Evolutionary conservation across 2,329 filamentous ascomycete species (phyloP).

Genomic region (Apiospora rasikravindrae): DNA sequence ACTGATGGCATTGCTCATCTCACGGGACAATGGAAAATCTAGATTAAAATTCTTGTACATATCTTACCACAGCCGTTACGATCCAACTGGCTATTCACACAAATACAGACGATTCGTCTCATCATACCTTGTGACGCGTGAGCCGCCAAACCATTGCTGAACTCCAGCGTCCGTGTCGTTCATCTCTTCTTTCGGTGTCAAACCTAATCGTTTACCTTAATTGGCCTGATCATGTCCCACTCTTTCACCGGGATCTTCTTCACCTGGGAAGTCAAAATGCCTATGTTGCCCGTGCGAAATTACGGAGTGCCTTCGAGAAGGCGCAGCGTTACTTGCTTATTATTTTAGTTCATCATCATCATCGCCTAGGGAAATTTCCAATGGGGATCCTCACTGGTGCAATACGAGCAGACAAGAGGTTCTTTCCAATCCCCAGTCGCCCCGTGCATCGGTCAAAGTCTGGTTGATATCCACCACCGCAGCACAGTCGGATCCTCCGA

Average conservation of each 20-base stretch:
- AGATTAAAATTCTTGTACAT: constrained; percentile 9
- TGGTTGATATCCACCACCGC: neutral
- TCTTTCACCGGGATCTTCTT: neutral
- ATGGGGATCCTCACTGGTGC: neutral
- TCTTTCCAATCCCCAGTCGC: neutral
- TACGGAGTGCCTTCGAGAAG: constrained; percentile 3
- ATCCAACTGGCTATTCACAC: neutral
- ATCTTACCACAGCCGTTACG: neutral
- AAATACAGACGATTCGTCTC: neutral
- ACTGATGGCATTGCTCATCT: neutral
- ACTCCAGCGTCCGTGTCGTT: neutral
- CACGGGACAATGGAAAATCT: neutral
- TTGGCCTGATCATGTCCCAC: neutral
- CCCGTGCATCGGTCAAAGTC: neutral
- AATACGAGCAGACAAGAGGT: constrained; percentile 3
- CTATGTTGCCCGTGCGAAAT: neutral
- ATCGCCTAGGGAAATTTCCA: neutral
- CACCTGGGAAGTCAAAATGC: neutral
- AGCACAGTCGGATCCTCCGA: neutral
- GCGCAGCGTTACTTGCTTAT: neutral
- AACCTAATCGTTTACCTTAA: neutral
- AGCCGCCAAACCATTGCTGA: neutral
- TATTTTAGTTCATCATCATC: neutral
- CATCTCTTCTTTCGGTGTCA: neutral
- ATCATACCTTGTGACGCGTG: neutral